phyloP scores from a whole-genome alignment of 805 yeast species.

The Wickerhamiella siamensis region DNA sequence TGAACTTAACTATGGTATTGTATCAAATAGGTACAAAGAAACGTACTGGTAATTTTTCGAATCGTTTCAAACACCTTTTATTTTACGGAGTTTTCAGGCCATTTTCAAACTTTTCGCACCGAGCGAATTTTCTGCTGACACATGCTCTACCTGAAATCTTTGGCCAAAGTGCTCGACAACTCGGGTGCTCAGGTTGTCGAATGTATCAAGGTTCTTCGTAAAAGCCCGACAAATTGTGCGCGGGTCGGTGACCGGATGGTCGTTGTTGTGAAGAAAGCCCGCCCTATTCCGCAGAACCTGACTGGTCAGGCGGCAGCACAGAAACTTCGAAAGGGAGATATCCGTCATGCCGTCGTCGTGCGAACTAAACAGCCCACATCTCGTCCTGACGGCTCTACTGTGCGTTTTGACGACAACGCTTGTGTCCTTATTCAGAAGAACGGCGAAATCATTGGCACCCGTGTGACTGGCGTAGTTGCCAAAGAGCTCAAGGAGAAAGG shows the following conservation, averaged over 20 bases:
- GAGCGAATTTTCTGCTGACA: background rate
- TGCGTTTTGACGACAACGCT: slow-evolving; percentile 90
- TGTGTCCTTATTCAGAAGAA: slow-evolving; percentile 88
- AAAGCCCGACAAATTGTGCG: slow-evolving; percentile 73
- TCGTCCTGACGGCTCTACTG: slow-evolving; percentile 75
- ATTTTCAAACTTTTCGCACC: background rate
- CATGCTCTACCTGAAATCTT: slow-evolving; percentile 81
- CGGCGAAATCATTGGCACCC: slow-evolving; percentile 87
- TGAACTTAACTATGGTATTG: too few species aligned
- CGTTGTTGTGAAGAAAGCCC: slow-evolving; percentile 85
- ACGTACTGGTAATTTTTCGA: too few species aligned
- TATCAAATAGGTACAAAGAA: too few species aligned
- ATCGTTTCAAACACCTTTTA: background rate
- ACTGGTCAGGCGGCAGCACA: slow-evolving; percentile 55
- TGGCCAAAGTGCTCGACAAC: slow-evolving; percentile 85
- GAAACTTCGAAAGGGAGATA: slow-evolving; percentile 88
- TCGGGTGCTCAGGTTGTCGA: slow-evolving; percentile 91
- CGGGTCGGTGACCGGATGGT: slow-evolving; percentile 84
- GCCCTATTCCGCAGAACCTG: slow-evolving; percentile 54
- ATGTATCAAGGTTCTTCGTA: slow-evolving; percentile 87
- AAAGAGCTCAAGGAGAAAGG: slow-evolving; percentile 75
- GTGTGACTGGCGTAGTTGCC: slow-evolving; percentile 82
- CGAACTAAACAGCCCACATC: slow-evolving; percentile 70
- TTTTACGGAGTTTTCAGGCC: background rate
- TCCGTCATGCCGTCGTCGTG: slow-evolving; percentile 88